Base-by-base conservation (phyloP, 2,329 filamentous ascomycete species). In the Talaromyces sp. region DNA sequence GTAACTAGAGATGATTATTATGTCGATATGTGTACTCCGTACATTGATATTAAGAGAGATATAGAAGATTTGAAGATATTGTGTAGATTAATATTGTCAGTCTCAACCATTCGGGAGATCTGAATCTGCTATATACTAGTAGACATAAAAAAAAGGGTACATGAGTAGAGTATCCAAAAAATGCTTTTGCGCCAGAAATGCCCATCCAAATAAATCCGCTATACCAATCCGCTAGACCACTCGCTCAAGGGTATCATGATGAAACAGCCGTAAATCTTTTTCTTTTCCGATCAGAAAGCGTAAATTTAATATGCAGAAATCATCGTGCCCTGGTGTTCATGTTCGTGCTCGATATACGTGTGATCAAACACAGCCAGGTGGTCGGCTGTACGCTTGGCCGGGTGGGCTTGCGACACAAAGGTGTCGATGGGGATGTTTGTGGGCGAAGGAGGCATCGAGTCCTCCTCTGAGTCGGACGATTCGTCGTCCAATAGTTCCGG, bases 401-500 rank as follows among this genome's bases (percentile, higher is more conserved):
- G 56, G 65, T 57, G 69, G 59, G 64, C 73, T 65, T 74, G 65
- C 52, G 56, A 52, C 5, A 46, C 9, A 69, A 91, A 89, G 46
- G 81, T 76, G 62, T 84, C 79, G 57, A 91, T 76, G 38, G 81
- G 73, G 29, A 82, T 65, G 63, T 75, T 70, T 53, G 85, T 83
- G 41, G 88, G 88, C 62, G 88, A 90, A 21, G 87, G 88, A 8
- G 89, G 89, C 85, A 90, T 79, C 54, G 81, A 77, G 66, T 90
- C 87, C 75, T 92, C 89, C 67, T 91, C 88, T 60, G 85, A 87
- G 1, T 81, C 77, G 7, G 76, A 79, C 64, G 88, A 88, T 63
- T 83, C 84, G 70, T 91, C 88, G 64, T 85, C 80, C 65, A 87
- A 82, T 61, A 91, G 84, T 72, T 90, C 88, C 9, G 89, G 89